Percentiles rank a stretch among this genome's conserved stretches.
Conservation (phyloP, 2,329 filamentous ascomycete species). For the Pochonia chlamydosporia region DNA sequence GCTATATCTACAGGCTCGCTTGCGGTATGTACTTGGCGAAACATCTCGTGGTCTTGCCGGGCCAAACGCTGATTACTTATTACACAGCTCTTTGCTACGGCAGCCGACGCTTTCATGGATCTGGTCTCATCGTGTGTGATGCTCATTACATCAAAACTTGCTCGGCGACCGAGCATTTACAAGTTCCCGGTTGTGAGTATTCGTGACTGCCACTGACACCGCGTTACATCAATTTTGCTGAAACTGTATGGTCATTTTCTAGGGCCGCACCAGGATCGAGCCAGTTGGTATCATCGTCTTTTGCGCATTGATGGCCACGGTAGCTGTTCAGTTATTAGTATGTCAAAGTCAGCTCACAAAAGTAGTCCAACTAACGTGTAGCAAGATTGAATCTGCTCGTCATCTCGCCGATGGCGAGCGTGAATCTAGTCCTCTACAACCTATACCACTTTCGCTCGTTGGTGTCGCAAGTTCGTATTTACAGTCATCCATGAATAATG, state of each 20-base stretch:
- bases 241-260: too few relatives aligned
- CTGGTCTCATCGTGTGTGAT: conserved; percentile 59
- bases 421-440: conserved; percentile 38
- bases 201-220: too few relatives aligned
- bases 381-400: conserved; percentile 49
- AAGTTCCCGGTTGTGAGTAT: conserved; percentile 50
- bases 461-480: conserved; percentile 41
- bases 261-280: conserved; percentile 54
- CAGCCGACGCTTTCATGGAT: conserved; percentile 62
- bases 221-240: too few relatives aligned
- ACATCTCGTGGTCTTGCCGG: neutral
- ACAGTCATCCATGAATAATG: too few relatives aligned
- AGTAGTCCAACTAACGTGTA: too few relatives aligned
- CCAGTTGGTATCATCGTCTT: conserved; percentile 62
- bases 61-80: neutral
- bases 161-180: conserved; percentile 53
- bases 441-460: conserved; percentile 50
- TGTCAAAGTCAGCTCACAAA: conserved; percentile 19
- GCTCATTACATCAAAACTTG: conserved; percentile 53
- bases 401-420: conserved; percentile 37
- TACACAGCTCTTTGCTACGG: conserved; percentile 51
- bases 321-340: conserved; percentile 56
- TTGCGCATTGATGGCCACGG: conserved; percentile 61
- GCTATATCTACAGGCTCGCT: conserved; percentile 2
- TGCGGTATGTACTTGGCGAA: neutral